These are phyloP conservation scores for Colletotrichum sp. DNA, from an alignment of 2,329 filamentous ascomycete species.

Conservation along the genomic window DNA sequence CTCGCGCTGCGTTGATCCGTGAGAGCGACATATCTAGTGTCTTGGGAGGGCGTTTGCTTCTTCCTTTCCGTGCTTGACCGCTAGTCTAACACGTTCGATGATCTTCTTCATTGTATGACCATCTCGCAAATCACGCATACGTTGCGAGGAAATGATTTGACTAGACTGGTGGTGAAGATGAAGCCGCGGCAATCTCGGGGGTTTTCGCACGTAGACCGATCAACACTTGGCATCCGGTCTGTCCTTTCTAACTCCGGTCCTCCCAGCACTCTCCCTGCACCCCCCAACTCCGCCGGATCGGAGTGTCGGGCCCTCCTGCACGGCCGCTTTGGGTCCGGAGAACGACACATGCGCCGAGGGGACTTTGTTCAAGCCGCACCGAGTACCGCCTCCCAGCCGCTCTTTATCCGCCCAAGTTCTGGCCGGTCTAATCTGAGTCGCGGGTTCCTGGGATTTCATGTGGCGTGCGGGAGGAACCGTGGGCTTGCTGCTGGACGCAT, in stretches of 20 bases:
- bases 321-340: background rate
- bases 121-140: rapidly evolving
- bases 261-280: background rate
- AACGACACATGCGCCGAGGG: background rate
- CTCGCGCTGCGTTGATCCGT: background rate
- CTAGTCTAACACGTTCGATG: background rate
- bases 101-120: background rate
- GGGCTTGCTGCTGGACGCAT: background rate
- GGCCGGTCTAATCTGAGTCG: background rate
- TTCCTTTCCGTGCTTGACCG: background rate
- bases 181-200: background rate
- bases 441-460: background rate
- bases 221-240: background rate
- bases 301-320: background rate
- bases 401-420: background rate
- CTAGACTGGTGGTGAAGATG: background rate
- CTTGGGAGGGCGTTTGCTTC: background rate
- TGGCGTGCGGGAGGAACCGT: background rate
- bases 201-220: background rate
- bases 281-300: background rate
- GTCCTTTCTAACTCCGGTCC: background rate
- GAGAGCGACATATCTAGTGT: background rate
- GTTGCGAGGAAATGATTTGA: background rate
- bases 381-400: background rate
- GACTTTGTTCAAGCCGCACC: background rate